phyloP scores from a whole-genome alignment of 108 stramenopile species.

The Skeletonema menzelii region DNA sequence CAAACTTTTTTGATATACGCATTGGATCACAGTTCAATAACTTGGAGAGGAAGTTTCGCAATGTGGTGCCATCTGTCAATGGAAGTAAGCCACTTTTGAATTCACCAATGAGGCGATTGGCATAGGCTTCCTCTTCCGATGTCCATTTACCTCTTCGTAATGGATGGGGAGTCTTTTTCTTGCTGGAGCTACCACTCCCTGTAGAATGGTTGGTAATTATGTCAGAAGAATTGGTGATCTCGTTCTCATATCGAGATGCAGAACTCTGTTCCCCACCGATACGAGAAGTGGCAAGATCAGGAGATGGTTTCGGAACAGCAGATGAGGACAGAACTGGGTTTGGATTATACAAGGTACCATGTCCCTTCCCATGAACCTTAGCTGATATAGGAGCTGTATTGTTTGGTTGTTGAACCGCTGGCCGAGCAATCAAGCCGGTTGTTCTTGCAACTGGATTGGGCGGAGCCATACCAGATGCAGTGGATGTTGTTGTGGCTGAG shows the following conservation, averaged over 20 bases:
- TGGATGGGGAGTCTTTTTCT: conserved; percentile 34
- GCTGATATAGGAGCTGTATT: neutral
- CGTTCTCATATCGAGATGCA: neutral
- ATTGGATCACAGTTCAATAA: conserved; percentile 98
- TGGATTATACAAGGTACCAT: neutral
- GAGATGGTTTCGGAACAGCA: neutral
- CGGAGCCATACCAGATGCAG: neutral
- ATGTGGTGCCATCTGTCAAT: conserved; percentile 94
- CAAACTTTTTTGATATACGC: conserved; percentile 99
- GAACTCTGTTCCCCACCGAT: neutral
- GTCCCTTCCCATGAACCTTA: neutral
- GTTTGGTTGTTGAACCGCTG: neutral
- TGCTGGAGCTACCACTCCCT: neutral
- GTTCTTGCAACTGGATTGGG: neutral
- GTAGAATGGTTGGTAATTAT: neutral
- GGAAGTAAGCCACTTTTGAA: conserved; percentile 94
- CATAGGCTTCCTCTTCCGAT: conserved; percentile 95
- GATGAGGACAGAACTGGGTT: neutral
- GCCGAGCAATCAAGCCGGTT: neutral
- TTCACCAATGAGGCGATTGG: conserved; percentile 88
- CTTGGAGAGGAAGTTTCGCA: conserved; percentile 93
- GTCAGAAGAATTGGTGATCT: neutral
- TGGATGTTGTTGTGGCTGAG: neutral
- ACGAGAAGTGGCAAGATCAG: neutral
- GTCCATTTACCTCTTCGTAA: conserved; percentile 91